Conservation (phyloP, 1,284 basidiomycete species). For the Cystobasidium pallidum region DNA sequence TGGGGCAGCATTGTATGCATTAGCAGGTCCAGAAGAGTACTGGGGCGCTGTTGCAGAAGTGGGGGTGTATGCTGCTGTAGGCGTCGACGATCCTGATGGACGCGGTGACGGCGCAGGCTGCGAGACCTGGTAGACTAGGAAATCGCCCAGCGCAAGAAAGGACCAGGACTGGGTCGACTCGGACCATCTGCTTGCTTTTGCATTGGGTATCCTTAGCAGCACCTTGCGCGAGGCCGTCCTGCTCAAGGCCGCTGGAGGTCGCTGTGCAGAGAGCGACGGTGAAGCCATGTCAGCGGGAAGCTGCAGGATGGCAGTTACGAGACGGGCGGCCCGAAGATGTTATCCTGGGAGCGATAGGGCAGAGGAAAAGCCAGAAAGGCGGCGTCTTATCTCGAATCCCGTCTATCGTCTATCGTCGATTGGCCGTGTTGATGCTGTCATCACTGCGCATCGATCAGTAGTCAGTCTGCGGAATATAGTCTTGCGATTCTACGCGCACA, state of each 20-base stretch:
- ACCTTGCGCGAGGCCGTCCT: slow-evolving; percentile 17
- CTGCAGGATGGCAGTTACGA: background rate
- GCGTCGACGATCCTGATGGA: slow-evolving; percentile 18
- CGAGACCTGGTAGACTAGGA: slow-evolving; percentile 34
- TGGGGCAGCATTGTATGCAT: background rate
- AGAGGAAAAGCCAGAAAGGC: too few relatives aligned
- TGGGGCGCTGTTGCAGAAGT: background rate
- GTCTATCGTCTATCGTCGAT: too few relatives aligned
- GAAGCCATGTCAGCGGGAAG: background rate
- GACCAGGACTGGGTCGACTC: slow-evolving; percentile 8
- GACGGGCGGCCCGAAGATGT: background rate
- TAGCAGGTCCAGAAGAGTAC: background rate
- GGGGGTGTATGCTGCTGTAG: background rate
- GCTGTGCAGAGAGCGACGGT: background rate
- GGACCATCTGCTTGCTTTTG: slow-evolving; percentile 33
- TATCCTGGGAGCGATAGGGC: too few relatives aligned
- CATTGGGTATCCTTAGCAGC: slow-evolving; percentile 40
- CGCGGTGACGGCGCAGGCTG: slow-evolving; percentile 3
- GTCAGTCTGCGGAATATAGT: too few relatives aligned
- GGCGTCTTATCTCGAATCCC: too few relatives aligned
- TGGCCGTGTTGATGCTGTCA: too few relatives aligned
- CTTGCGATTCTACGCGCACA: too few relatives aligned
- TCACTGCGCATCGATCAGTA: too few relatives aligned
- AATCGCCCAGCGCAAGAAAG: slow-evolving; percentile 37
- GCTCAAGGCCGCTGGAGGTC: background rate